A percentile compares a stretch with the other conserved stretches of the same genome.
phyloP scores from a whole-genome alignment of 179 eudicot species.

The Silene vulgaris region DNA sequence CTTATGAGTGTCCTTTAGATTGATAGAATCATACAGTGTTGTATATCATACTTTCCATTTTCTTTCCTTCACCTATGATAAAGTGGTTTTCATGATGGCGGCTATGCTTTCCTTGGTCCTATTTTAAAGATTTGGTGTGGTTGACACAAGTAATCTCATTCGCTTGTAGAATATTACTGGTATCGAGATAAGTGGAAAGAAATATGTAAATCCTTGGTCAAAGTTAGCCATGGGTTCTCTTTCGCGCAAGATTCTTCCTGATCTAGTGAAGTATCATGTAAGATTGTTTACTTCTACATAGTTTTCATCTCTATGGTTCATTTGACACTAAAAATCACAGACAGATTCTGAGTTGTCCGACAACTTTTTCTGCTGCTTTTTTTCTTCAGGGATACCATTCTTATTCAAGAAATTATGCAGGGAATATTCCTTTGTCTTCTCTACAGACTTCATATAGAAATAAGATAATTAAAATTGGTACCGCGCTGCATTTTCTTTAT shows the following conservation, averaged over 20 bases:
- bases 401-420: slow-evolving; percentile 54
- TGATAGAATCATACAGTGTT: background rate
- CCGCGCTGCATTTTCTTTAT: background rate
- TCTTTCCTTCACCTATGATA: background rate
- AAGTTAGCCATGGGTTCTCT: slow-evolving; percentile 39
- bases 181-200: slow-evolving; percentile 25
- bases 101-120: background rate
- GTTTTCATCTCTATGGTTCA: slow-evolving; percentile 7
- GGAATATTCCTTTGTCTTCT: slow-evolving; percentile 54
- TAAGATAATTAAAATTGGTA: slow-evolving; percentile 79
- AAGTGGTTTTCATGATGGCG: background rate
- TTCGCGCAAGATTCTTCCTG: slow-evolving; percentile 53
- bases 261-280: slow-evolving; percentile 54
- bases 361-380: slow-evolving; percentile 6
- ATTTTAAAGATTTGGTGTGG: background rate
- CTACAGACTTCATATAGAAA: slow-evolving; percentile 60
- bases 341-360: slow-evolving; percentile 1
- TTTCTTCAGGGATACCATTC: slow-evolving; percentile 65
- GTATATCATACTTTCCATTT: background rate
- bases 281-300: slow-evolving; percentile 20
- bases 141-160: slow-evolving; percentile 9
- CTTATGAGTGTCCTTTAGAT: background rate
- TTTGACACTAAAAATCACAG: background rate
- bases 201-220: slow-evolving; percentile 68
- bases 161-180: slow-evolving; percentile 29